Conservation (phyloP, 495 filamentous ascomycete species). For the Aspergillus wentii region DNA sequence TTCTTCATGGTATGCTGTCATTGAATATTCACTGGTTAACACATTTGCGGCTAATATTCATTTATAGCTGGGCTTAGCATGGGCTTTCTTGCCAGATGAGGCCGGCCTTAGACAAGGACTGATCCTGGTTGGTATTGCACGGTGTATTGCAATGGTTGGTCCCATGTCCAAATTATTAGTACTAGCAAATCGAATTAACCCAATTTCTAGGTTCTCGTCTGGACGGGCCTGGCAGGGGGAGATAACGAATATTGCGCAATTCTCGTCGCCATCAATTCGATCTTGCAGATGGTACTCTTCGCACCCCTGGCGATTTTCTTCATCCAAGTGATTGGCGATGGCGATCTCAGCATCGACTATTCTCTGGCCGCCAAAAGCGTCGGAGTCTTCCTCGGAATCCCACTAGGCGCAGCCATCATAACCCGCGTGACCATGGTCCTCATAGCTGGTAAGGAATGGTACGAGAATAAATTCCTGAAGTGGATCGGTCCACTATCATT, state of each 20-base stretch:
- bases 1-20: slow-evolving; percentile 67
- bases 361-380: slow-evolving; percentile 71
- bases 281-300: slow-evolving; percentile 83
- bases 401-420: slow-evolving; percentile 70
- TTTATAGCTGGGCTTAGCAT: slow-evolving; percentile 62
- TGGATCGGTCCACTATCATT: slow-evolving; percentile 69
- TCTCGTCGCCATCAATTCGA: slow-evolving; percentile 81
- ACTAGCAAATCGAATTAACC: too few relatives aligned
- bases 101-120: slow-evolving; percentile 62
- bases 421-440: slow-evolving; percentile 62
- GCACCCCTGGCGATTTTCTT: slow-evolving; percentile 78
- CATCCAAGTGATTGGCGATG: slow-evolving; percentile 60
- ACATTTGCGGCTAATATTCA: slow-evolving; percentile 46
- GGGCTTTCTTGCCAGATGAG: slow-evolving; percentile 79
- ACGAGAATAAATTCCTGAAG: slow-evolving; percentile 63
- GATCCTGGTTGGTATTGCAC: slow-evolving; percentile 71
- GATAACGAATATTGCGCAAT: slow-evolving; percentile 85
- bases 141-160: slow-evolving; percentile 81
- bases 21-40: not conserved
- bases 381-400: slow-evolving; percentile 81
- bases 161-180: not conserved
- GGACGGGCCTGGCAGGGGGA: slow-evolving; percentile 74
- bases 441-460: slow-evolving; percentile 52
- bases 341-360: slow-evolving; percentile 54
- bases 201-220: slow-evolving; percentile 58